These are phyloP conservation scores for Colletotrichum chlorophyti DNA, from an alignment of 2,329 filamentous ascomycete species.

Conservation along the genomic window DNA sequence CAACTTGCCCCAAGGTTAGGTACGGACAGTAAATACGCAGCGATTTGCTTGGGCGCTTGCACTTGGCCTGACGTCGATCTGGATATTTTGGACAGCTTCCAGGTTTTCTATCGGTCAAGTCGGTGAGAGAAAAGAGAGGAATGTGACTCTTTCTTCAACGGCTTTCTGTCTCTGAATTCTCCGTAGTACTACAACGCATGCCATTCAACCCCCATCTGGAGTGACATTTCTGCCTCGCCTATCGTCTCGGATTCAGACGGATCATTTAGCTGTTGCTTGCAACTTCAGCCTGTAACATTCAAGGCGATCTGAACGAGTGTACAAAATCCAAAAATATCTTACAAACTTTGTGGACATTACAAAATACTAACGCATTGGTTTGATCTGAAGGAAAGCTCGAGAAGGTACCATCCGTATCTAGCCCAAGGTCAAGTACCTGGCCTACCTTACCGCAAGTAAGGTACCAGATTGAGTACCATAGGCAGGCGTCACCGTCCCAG, in stretches of 20 bases:
- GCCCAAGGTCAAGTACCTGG: no score
- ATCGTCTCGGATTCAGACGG: no score
- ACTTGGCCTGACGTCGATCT: background rate
- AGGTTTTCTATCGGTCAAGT: background rate
- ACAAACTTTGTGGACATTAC: background rate
- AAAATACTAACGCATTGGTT: background rate
- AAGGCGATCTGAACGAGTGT: background rate
- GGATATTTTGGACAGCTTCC: no score
- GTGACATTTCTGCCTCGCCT: no score
- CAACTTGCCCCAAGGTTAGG: no score
- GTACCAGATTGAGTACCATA: no score
- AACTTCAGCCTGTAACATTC: no score
- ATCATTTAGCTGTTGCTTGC: no score
- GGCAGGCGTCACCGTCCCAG: conserved; percentile 22
- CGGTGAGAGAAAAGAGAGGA: background rate
- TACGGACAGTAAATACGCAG: no score
- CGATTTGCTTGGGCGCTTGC: background rate
- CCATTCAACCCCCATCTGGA: no score
- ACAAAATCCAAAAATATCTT: conserved; percentile 26
- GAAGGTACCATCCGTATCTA: no score
- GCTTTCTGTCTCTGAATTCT: background rate
- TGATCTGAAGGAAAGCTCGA: conserved; percentile 13
- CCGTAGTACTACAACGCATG: background rate
- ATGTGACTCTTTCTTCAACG: background rate
- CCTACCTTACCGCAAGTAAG: no score